Percentiles rank a stretch among this genome's conserved stretches.
These are phyloP conservation scores for Penicillium sp. DNA, from an alignment of 2,329 filamentous ascomycete genomes.

Conservation along the genomic window DNA sequence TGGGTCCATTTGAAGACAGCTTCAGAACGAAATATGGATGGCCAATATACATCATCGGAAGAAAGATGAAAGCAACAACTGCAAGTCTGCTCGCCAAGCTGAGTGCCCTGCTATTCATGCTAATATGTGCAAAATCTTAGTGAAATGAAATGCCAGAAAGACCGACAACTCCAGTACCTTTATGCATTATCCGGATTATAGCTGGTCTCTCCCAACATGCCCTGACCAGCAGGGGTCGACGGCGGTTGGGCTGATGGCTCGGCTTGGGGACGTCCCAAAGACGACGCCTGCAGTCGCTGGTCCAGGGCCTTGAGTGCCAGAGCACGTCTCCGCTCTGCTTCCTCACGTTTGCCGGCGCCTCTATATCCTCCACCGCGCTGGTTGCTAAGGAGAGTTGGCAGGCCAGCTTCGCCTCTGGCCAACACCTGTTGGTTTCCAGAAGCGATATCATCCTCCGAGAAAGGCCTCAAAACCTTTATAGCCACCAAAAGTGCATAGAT, in stretches of 20 bases:
- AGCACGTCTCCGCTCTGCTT: constrained; percentile 84
- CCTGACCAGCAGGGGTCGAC: constrained; percentile 51
- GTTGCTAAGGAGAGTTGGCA: constrained; percentile 54
- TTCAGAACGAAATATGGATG: constrained; percentile 1
- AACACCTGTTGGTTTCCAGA: constrained; percentile 68
- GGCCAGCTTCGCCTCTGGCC: constrained; percentile 56
- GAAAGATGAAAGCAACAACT: neutral
- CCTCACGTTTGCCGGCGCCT: constrained; percentile 69
- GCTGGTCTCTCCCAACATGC: constrained; percentile 64
- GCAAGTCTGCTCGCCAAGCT: neutral
- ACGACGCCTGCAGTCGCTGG: constrained; percentile 82
- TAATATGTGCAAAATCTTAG: constrained; percentile 3
- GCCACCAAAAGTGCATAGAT: constrained; percentile 72
- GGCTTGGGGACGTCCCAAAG: constrained; percentile 50
- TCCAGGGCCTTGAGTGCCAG: constrained; percentile 88
- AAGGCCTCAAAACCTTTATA: constrained; percentile 75
- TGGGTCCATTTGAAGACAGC: neutral
- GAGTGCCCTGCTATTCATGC: neutral
- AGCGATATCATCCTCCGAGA: constrained; percentile 74
- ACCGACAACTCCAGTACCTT: constrained; percentile 5
- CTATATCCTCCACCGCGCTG: constrained; percentile 40
- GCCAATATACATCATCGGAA: constrained; percentile 14
- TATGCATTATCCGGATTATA: constrained; percentile 60
- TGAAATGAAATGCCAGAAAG: neutral
- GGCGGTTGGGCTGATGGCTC: constrained; percentile 26